Conservation (phyloP, 2,329 filamentous ascomycete genomes). For the Periconia sp. region DNA sequence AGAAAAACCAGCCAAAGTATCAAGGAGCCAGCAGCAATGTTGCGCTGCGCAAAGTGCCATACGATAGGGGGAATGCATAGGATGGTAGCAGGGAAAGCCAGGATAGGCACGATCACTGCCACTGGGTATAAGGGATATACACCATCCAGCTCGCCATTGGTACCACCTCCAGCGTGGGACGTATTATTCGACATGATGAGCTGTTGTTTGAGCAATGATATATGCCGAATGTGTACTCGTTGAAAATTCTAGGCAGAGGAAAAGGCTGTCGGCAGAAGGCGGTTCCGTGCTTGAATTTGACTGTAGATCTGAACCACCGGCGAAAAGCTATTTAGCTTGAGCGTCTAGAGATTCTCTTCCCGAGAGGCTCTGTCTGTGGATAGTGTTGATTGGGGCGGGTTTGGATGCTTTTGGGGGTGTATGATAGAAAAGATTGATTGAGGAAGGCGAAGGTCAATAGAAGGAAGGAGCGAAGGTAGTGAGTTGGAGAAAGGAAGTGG, state of each 20-base stretch:
- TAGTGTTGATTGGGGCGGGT: not conserved
- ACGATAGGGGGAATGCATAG: constrained; percentile 59
- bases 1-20: constrained; percentile 58
- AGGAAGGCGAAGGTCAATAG: not conserved
- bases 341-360: not conserved
- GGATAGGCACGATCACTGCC: constrained; percentile 49
- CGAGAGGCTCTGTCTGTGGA: too few relatives aligned
- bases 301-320: not conserved
- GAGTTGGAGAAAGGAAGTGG: not conserved
- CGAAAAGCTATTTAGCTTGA: not conserved
- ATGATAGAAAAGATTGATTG: not conserved
- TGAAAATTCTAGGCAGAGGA: not conserved
- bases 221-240: not conserved
- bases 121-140: constrained; percentile 28
- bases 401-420: not conserved
- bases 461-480: not conserved
- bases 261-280: not conserved
- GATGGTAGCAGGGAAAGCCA: constrained; percentile 54
- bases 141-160: not conserved
- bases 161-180: constrained; percentile 1
- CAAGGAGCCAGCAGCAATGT: constrained; percentile 61
- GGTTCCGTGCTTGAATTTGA: not conserved
- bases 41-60: constrained; percentile 63
- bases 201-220: not conserved
- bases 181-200: not conserved